A percentile compares a stretch with the other conserved stretches of the same genome.
These are phyloP conservation scores for Eucalyptus pauciflora DNA, from an alignment of 345 rosid genomes.

Conservation along the genomic window DNA sequence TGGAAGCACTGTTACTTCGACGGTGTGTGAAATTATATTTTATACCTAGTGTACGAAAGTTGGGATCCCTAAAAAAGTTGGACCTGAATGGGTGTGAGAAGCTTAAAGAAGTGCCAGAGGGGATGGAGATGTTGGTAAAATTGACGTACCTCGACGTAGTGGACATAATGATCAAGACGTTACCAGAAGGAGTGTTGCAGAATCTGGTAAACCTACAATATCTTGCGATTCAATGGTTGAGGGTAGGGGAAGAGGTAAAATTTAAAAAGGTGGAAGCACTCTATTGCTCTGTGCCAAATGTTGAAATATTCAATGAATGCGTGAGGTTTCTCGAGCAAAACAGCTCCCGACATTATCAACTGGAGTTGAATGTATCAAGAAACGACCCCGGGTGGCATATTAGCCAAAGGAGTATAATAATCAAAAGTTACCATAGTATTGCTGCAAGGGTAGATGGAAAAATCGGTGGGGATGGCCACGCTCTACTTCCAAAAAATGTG, in stretches of 20 bases:
- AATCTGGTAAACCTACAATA: not conserved
- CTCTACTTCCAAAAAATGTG: not conserved
- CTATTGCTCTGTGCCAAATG: not conserved
- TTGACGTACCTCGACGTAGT: not conserved
- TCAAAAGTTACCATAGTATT: not conserved
- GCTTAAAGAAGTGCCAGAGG: not conserved
- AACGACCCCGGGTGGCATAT: accelerated
- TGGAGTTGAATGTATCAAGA: not conserved
- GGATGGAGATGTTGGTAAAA: conserved; percentile 1
- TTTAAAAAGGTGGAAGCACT: not conserved
- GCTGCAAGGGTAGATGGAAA: not conserved
- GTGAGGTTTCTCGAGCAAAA: not conserved
- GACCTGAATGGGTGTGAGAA: not conserved
- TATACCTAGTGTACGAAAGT: not conserved
- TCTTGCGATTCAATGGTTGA: accelerated
- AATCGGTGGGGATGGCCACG: not conserved
- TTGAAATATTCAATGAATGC: not conserved
- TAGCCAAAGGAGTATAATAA: accelerated
- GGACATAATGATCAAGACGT: accelerated
- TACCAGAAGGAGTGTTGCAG: not conserved
- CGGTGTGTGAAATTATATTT: accelerated
- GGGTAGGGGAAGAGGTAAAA: not conserved
- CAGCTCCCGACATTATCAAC: accelerated
- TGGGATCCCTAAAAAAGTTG: not conserved
- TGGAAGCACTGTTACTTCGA: not conserved